Percentiles rank a stretch among this genome's conserved stretches.
These are phyloP conservation scores for Talaromyces piceae DNA, from an alignment of 2,329 filamentous ascomycete genomes.

Conservation along the genomic window DNA sequence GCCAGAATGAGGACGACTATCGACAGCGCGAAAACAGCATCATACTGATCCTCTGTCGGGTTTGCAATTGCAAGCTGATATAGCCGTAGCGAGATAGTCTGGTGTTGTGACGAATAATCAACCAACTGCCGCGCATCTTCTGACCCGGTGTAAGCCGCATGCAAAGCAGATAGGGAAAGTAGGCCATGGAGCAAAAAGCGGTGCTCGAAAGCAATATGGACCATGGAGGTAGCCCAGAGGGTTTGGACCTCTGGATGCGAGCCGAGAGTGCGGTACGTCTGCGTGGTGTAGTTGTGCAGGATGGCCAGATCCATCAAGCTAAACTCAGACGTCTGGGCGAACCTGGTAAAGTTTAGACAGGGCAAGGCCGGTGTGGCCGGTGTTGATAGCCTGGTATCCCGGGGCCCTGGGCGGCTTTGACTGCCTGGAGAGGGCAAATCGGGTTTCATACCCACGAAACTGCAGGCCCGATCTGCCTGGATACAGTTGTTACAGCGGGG, in stretches of 20 bases:
- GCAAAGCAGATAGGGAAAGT: conserved; percentile 22
- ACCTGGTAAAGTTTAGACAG: neutral
- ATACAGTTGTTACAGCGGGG: conserved; percentile 11
- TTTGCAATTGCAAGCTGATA: conserved; percentile 7
- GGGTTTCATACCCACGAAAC: conserved; percentile 10
- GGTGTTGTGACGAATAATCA: conserved; percentile 8
- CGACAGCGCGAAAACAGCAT: conserved; percentile 9
- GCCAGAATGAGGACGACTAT: conserved; percentile 3
- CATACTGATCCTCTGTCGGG: conserved; percentile 1
- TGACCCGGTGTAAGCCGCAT: conserved; percentile 9
- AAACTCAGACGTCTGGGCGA: conserved; percentile 5
- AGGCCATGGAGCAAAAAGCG: conserved; percentile 22
- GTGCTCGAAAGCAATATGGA: conserved; percentile 19
- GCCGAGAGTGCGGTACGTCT: conserved; percentile 15
- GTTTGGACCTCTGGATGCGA: conserved; percentile 10
- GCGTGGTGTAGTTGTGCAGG: conserved; percentile 30
- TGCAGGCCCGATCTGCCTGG: conserved; percentile 9
- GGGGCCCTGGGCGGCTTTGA: neutral
- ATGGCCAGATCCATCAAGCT: conserved; percentile 27
- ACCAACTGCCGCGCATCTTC: conserved; percentile 1
- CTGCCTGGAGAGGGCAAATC: conserved; percentile 2
- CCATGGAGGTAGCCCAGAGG: conserved; percentile 20
- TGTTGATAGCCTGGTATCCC: neutral
- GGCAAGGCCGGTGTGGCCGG: neutral
- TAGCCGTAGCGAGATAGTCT: conserved; percentile 5